Evolutionary conservation across 306 rosid species (phyloP), one percentile per base, ranked within the genome.

Genomic region (Fragaria nilgerrensis): DNA sequence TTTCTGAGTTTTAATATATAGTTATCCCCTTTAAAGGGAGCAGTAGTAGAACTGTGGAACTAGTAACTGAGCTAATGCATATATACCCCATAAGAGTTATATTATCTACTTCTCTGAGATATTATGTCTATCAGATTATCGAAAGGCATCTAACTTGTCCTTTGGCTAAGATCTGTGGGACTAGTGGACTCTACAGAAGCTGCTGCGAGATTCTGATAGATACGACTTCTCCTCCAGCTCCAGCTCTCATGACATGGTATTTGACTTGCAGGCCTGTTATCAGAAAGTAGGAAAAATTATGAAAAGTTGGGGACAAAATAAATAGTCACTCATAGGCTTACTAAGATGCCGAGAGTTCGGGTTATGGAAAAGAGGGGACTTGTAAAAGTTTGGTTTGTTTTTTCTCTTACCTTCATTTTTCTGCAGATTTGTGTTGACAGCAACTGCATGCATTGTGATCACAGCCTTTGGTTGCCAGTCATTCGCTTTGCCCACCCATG

Each of bases 381-480:
- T 22, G 62, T n/a, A 22, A 10, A 22, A n/a, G 62, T n/a, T 53
- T 22, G 29, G 62, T 9, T 56, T 22, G 25, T 22, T 36, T 59
- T 44, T 37, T 27, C 17, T 36, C 19, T 14, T 81, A 91, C 99
- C 99, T 82, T 95, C 97, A 73, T 92, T 95, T 72, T 85, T 90
- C 88, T 95, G 99, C 79, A 95, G 86, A 80, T 92, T 90, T 82
- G 99, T 92, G 78, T 92, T 90, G 79, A 95, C 99, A 23, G 97
- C 97, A 80, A 95, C 99, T 19, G 94, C 96, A 44, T 92, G 95
- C 77, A 81, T 89, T 80, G 94, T 85, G 74, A 91, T 82, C 86
- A 79, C 87, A 70, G 97, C 99, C 87, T 93, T 92, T 66, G 99
- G 99, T 77, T 95, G 99, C 99, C 97, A 95, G 79, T 95, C 97